phyloP scores from a whole-genome alignment of 345 rosid species.

The Hypericum perforatum region DNA sequence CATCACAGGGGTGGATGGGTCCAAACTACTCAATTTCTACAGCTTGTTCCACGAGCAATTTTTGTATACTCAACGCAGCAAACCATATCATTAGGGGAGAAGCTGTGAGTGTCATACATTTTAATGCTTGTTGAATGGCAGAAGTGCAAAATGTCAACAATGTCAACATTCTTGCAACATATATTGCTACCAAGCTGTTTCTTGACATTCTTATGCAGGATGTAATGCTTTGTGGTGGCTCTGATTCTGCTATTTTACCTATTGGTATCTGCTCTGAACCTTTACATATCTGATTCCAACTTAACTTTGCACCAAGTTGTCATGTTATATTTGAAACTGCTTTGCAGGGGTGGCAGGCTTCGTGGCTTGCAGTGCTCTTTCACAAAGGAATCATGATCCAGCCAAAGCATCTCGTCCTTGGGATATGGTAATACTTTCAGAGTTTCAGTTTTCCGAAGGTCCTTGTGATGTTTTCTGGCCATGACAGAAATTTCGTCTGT shows the following conservation, averaged over 20 bases:
- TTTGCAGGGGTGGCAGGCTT: constrained; percentile 91
- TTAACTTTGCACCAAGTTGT: constrained; percentile 3
- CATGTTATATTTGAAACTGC: constrained; percentile 14
- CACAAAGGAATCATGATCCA: too few relatives aligned
- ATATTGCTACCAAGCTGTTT: constrained; percentile 4
- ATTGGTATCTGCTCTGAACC: constrained; percentile 39
- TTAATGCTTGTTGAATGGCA: constrained; percentile 10
- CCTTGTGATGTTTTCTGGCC: too few relatives aligned
- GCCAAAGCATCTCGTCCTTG: too few relatives aligned
- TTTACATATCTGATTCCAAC: not conserved
- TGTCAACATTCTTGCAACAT: not conserved
- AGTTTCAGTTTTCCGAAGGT: too few relatives aligned
- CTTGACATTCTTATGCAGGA: constrained; percentile 38
- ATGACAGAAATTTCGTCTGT: too few relatives aligned
- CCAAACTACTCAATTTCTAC: constrained; percentile 94
- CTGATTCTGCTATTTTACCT: constrained; percentile 82
- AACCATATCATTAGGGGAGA: constrained; percentile 89
- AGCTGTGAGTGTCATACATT: constrained; percentile 62
- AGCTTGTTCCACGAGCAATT: constrained; percentile 96
- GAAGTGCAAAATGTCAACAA: not conserved
- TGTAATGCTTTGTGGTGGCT: constrained; percentile 96
- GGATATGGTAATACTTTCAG: too few relatives aligned
- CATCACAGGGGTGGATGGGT: constrained; percentile 93
- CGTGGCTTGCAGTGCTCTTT: too few relatives aligned
- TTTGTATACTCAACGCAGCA: constrained; percentile 84